Conservation (phyloP, 2,329 filamentous ascomycete genomes). For the Coniochaeta sp. region DNA sequence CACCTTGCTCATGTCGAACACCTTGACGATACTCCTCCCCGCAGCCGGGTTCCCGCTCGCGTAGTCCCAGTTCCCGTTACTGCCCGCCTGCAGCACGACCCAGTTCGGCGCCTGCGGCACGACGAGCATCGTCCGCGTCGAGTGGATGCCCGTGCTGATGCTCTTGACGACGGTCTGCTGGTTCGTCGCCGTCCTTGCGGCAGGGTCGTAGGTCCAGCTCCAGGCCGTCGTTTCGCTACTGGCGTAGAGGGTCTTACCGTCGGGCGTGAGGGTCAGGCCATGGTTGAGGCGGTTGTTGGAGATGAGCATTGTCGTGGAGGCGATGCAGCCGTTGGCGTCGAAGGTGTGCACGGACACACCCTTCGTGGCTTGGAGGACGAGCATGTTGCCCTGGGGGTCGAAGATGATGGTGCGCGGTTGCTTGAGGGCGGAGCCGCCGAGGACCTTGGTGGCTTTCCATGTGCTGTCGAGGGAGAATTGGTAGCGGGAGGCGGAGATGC, state of each 20-base stretch:
- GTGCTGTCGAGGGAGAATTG: conserved; percentile 23
- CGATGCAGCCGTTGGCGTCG: conserved; percentile 31
- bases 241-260: conserved; percentile 30
- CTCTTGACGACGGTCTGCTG: conserved; percentile 30
- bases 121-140: conserved; percentile 28
- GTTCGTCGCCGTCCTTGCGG: conserved; percentile 34
- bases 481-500: conserved; percentile 25
- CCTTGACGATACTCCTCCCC: conserved; percentile 32
- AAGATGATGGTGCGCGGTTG: conserved; percentile 28
- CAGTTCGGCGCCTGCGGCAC: conserved; percentile 27
- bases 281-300: conserved; percentile 29
- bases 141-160: conserved; percentile 32
- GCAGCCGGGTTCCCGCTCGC: conserved; percentile 22
- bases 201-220: conserved; percentile 50
- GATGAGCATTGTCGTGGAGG: conserved; percentile 28
- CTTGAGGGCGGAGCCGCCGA: conserved; percentile 21
- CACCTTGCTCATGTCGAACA: conserved; percentile 29
- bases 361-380: conserved; percentile 27
- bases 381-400: conserved; percentile 28
- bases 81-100: conserved; percentile 30
- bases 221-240: conserved; percentile 36
- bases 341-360: conserved; percentile 33
- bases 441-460: conserved; percentile 32
- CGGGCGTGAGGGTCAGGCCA: conserved; percentile 30
- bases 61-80: conserved; percentile 31